phyloP scores from a whole-genome alignment of 352 stramenopile genomes.

The Plasmopara halstedii region DNA sequence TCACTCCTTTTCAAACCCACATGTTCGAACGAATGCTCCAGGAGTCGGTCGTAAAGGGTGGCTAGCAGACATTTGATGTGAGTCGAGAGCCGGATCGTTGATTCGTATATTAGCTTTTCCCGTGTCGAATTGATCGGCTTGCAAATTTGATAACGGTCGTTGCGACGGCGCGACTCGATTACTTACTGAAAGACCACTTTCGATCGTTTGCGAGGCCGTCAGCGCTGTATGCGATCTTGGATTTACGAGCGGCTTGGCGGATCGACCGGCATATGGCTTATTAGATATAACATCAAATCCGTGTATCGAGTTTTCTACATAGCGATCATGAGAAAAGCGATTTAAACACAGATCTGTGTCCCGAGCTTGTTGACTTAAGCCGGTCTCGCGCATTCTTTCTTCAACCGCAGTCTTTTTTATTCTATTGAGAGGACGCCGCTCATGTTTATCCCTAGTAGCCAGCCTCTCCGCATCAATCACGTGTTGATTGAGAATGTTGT shows the following conservation, averaged over 20 bases:
- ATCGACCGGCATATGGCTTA: conserved; percentile 37
- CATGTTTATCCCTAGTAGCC: conserved; percentile 28
- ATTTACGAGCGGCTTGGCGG: conserved; percentile 36
- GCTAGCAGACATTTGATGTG: conserved; percentile 1
- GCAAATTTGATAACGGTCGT: not conserved
- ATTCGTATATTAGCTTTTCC: conserved; percentile 29
- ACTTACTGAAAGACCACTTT: conserved; percentile 25
- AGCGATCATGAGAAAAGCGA: conserved; percentile 50
- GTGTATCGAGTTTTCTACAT: conserved; percentile 44
- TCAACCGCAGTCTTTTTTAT: conserved; percentile 58
- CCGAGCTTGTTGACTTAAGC: conserved; percentile 27
- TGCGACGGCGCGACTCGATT: conserved; percentile 19
- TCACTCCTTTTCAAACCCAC: conserved; percentile 11
- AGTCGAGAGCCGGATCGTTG: conserved; percentile 5
- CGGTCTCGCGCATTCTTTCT: conserved; percentile 34
- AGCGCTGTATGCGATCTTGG: conserved; percentile 38
- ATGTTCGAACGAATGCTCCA: conserved; percentile 13
- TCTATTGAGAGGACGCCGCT: conserved; percentile 43
- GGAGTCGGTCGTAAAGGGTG: not conserved
- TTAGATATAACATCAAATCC: conserved; percentile 65
- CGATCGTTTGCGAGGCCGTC: conserved; percentile 39
- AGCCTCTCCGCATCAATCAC: conserved; percentile 49
- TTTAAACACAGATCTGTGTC: conserved; percentile 50
- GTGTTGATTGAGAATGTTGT: conserved; percentile 72
- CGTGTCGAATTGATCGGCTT: not conserved